Evolutionary conservation across 2,329 filamentous ascomycete genomes (phyloP), one percentile per base, ranked within the genome.

Genomic region (Endothia cerciana): DNA sequence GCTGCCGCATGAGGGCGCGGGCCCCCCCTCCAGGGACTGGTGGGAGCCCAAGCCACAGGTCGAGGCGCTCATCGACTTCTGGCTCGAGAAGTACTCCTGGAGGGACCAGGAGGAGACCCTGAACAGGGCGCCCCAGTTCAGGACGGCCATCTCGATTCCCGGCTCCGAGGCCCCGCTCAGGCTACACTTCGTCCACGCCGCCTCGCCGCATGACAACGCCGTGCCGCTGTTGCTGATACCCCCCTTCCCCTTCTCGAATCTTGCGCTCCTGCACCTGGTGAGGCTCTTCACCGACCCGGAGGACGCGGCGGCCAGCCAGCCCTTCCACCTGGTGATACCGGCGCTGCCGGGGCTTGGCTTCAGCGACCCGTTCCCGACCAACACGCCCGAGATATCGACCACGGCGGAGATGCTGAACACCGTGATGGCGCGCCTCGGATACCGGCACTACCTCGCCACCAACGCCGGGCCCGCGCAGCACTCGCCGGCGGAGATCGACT

Each of bases 51-150:
- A 90, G 73, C 76, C 81, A 36, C 81, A 84, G 55, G 79, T 91
- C 62, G 89, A 91, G 74, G 83, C 86, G 25, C 75, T 91, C 68
- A 80, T 91, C 65, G 88, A 91, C 74, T 89, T 82, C 71, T 90
- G 88, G 86, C 81, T 89, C 40, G 88, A 91, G 67, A 79, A 84
- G 55, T 91, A 90, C 74, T 84, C 84, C 66, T 91, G 89, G 88
- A 82, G 86, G 59, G 77, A 81, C 2, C 82, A 87, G 64, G 89
- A 91, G 75, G 76, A 80, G 8, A 73, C 76, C 49, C 81, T 89
- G 70, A 91, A 91, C 73, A 73, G 77, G 10, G 75, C 78, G n/a
- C 85, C 88, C 0, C 89, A 91, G 74, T 91, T 85, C 73, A 84
- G 89, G 38, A 89, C 86, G 15, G 79, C 78, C 17, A 80, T 90